Evolutionary conservation across 768 basidiomycete genomes (phyloP).

Genomic region (Russula foetens): DNA sequence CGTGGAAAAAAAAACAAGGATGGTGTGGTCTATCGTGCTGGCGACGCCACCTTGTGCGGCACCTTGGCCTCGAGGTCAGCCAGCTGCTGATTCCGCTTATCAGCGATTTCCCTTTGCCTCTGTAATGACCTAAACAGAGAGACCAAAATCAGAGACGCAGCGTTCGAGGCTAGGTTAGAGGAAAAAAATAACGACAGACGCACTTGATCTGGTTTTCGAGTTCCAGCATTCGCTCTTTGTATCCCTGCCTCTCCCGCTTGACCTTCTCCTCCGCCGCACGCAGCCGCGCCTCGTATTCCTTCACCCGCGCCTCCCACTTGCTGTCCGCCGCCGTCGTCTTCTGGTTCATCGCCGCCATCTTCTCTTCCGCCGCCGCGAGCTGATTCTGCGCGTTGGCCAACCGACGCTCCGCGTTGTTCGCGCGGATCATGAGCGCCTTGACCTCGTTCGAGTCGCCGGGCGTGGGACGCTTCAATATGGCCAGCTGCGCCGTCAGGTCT

Average conservation of each 20-base stretch:
- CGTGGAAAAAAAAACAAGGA: not conserved
- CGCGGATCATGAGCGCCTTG: conserved; percentile 60
- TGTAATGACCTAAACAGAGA: conserved; percentile 50
- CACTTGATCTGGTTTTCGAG: conserved; percentile 68
- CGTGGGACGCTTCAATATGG: conserved; percentile 50
- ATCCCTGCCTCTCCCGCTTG: conserved; percentile 89
- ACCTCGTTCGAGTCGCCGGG: conserved; percentile 61
- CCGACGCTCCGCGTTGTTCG: conserved; percentile 81
- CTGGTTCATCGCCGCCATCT: conserved; percentile 63
- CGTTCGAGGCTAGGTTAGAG: no score
- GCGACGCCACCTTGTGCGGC: conserved; percentile 8
- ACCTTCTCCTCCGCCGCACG: conserved; percentile 84
- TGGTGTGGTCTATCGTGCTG: conserved; percentile 4
- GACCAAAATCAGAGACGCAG: conserved; percentile 1
- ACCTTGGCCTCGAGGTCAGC: conserved; percentile 35
- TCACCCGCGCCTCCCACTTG: conserved; percentile 94
- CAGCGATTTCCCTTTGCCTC: conserved; percentile 70
- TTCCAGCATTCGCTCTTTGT: conserved; percentile 76
- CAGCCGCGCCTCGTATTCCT: conserved; percentile 78
- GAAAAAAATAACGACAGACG: no score
- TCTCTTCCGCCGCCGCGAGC: conserved; percentile 75
- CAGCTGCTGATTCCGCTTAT: conserved; percentile 58
- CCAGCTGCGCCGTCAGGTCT: conserved; percentile 67
- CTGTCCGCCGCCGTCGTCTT: conserved; percentile 64
- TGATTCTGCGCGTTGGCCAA: conserved; percentile 81